These are phyloP conservation scores for Fusarium fracticaudum DNA, from an alignment of 2,329 filamentous ascomycete genomes.

Conservation along the genomic window DNA sequence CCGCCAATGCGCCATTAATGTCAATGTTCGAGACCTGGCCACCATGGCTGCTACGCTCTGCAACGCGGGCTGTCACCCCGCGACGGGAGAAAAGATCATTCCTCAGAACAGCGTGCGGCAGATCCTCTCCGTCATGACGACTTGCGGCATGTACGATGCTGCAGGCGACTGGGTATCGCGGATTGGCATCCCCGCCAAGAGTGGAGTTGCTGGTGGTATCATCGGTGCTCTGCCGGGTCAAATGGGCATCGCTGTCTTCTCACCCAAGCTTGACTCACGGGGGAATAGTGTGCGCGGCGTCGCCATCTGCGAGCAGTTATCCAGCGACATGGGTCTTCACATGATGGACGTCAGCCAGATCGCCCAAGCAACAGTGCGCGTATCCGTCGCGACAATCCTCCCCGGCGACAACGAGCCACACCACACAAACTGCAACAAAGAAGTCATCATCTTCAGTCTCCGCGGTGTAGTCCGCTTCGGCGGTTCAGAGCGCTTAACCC, in stretches of 20 bases:
- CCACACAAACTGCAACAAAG: conserved; percentile 39
- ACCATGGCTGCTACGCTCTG: conserved; percentile 52
- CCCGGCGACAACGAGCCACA: conserved; percentile 40
- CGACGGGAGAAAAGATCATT: conserved; percentile 47
- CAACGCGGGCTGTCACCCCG: conserved; percentile 50
- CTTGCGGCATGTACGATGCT: conserved; percentile 54
- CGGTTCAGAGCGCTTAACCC: conserved; percentile 47
- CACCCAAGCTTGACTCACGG: conserved; percentile 46
- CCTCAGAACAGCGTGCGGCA: conserved; percentile 50
- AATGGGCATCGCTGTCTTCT: conserved; percentile 46
- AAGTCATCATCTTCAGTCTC: conserved; percentile 46
- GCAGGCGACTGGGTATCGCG: conserved; percentile 52
- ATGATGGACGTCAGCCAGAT: conserved; percentile 50
- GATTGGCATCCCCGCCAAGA: conserved; percentile 52
- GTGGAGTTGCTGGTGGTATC: conserved; percentile 48
- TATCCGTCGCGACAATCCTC: conserved; percentile 44
- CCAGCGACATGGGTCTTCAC: conserved; percentile 47
- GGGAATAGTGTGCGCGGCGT: conserved; percentile 48
- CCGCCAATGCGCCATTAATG: conserved; percentile 53
- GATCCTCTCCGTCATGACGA: conserved; percentile 54
- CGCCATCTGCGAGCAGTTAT: conserved; percentile 46
- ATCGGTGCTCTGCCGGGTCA: conserved; percentile 47
- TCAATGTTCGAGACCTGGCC: conserved; percentile 53
- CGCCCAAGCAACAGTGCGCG: conserved; percentile 43
- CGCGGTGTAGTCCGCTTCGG: conserved; percentile 48